Base-by-base conservation (phyloP, 2,329 filamentous ascomycete species). In the Ciborinia camelliae region DNA sequence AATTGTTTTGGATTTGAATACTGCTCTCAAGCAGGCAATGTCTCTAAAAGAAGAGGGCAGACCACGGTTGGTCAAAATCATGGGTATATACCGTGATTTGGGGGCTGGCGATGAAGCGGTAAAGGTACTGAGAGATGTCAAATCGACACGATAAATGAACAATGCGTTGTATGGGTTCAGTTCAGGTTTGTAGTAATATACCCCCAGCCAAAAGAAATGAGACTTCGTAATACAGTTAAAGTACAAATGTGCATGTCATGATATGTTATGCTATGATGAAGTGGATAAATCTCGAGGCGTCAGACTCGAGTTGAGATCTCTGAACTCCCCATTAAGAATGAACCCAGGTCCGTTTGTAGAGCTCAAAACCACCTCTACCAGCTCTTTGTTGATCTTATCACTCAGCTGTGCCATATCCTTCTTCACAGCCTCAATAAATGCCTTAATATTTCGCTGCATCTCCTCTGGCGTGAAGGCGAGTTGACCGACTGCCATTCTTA, bases 401-500 rank as follows among this genome's bases (percentile, higher is more conserved):
- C 84, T 86, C 72, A 93, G 72, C 14, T 77, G 81, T 20, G 81
- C 80, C 55, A 93, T 88, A 75, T 97, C 91, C 72, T 86, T 86
- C 85, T 91, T 96, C 71, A 98, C 76, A 72, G 87, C 82, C 28
- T 84, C 83, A 73, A 98, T 81, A 68, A 97, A 86, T 30, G 86
- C 81, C 78, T 88, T 90, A 76, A 99, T 84, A 76, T 99, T 99
- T 69, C 86, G 86, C 75, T 89, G 86, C 79, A 99, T 79, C 83
- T 95, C 87, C 72, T 95, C 88, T 3, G 95, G 92, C 8, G 91
- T 91, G 79, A 96, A 96, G 1, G 86, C 90, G 74, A 99, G 78
- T 79, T 97, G 92, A 6, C 94, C 95, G 67, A 99, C 85, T n/a
- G 92, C 89, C 82, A 98, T 85, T 66, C 93, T 84, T 63, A 99